Percentiles rank a stretch among this genome's conserved stretches.
phyloP scores from a whole-genome alignment of 1,284 basidiomycete species.

The Apiotrichum montevideense region DNA sequence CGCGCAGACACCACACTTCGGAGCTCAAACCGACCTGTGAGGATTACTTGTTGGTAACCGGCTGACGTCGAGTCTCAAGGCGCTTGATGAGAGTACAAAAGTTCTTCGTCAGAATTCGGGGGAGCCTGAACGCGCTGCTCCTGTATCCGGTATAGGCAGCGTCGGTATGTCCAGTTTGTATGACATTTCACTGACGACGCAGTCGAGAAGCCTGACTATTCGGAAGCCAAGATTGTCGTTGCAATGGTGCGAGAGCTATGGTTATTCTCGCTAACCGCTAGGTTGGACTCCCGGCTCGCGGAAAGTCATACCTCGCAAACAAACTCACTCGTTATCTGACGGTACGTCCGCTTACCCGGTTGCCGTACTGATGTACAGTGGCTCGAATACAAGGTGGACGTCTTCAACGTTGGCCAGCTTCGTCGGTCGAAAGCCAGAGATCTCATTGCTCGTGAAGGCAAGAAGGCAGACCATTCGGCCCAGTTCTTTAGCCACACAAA shows the following conservation, averaged over 20 bases:
- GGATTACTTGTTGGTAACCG: conserved; percentile 7
- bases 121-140: conserved; percentile 41
- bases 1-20: conserved; percentile 47
- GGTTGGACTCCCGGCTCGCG: conserved; percentile 74
- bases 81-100: conserved; percentile 44
- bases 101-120: conserved; percentile 35
- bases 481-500: conserved; percentile 89
- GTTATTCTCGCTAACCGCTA: conserved; percentile 31
- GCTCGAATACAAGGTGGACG: conserved; percentile 97
- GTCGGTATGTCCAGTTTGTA: conserved; percentile 30
- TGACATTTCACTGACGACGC: conserved; percentile 1
- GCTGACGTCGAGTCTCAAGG: conserved; percentile 27
- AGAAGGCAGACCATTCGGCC: conserved; percentile 77
- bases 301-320: conserved; percentile 78
- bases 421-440: conserved; percentile 75
- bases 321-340: conserved; percentile 75
- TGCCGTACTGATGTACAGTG: conserved; percentile 55
- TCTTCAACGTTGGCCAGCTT: conserved; percentile 97
- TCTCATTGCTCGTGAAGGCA: conserved; percentile 24
- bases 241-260: conserved; percentile 80
- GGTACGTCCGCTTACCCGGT: conserved; percentile 45
- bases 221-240: conserved; percentile 95
- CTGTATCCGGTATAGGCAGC: conserved; percentile 47
- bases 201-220: conserved; percentile 96
- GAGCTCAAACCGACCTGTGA: conserved; percentile 43